Conservation (phyloP, 2,329 filamentous ascomycete genomes). For the Tolypocladium cylindrosporum region DNA sequence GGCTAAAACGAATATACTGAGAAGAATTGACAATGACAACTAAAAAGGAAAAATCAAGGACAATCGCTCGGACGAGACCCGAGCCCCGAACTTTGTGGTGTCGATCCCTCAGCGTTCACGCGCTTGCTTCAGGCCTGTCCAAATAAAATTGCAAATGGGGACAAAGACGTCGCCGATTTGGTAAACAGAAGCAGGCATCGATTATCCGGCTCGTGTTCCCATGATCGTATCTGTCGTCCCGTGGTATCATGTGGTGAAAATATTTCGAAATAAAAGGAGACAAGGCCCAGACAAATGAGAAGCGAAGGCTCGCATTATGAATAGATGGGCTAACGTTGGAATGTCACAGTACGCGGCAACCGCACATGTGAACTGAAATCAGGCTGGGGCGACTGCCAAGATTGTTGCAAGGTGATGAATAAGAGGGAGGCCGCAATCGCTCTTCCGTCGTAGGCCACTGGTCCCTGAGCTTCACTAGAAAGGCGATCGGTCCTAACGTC, state of each 20-base stretch:
- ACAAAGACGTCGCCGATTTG: slow-evolving; percentile 6
- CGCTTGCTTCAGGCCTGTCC: slow-evolving; percentile 6
- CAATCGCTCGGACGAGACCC: neutral
- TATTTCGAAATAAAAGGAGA: slow-evolving; percentile 4
- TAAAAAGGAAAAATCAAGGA: slow-evolving; percentile 4
- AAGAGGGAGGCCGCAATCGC: neutral
- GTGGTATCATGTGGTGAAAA: slow-evolving; percentile 16
- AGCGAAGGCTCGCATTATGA: slow-evolving; percentile 2
- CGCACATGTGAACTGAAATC: neutral
- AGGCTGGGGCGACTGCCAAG: neutral
- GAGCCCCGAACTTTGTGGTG: slow-evolving; percentile 3
- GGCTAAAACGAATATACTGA: neutral
- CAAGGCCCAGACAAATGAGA: slow-evolving; percentile 3
- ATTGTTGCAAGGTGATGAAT: neutral
- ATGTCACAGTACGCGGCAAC: neutral
- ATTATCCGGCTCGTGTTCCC: slow-evolving; percentile 3
- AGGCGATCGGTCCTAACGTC: slow-evolving; percentile 10
- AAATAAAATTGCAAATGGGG: slow-evolving; percentile 9
- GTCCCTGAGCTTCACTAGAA: neutral
- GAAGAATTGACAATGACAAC: neutral
- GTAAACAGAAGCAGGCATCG: neutral
- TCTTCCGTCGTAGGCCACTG: neutral
- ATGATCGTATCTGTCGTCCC: slow-evolving; percentile 7
- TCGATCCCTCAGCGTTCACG: slow-evolving; percentile 5
- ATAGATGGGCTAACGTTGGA: neutral